Evolutionary conservation across 306 rosid genomes (phyloP).

Genomic region (Cicer chorassanicum): DNA sequence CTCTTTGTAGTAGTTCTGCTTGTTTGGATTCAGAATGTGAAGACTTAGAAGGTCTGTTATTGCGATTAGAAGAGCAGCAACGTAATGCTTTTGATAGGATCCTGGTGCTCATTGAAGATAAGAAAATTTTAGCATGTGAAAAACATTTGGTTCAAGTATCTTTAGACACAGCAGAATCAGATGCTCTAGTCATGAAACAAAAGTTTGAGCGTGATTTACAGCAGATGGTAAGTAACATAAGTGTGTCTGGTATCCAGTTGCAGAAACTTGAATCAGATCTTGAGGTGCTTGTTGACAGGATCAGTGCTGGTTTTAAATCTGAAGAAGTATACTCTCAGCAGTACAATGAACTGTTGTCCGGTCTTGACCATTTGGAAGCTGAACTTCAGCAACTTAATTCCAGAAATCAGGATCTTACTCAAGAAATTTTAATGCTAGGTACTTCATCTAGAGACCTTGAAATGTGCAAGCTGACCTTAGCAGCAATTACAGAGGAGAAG

Average conservation of each 20-base stretch:
- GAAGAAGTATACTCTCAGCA: slow-evolving; percentile 67
- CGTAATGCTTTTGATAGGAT: slow-evolving; percentile 58
- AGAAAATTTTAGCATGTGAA: slow-evolving; percentile 57
- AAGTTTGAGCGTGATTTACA: slow-evolving; percentile 61
- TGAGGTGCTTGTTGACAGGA: slow-evolving; percentile 65
- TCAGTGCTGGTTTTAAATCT: slow-evolving; percentile 57
- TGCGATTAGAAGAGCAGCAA: slow-evolving; percentile 74
- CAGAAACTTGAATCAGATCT: slow-evolving; percentile 71
- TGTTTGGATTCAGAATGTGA: slow-evolving; percentile 54
- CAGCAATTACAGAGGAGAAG: slow-evolving; percentile 61
- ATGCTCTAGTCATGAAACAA: slow-evolving; percentile 62
- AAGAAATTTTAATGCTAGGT: slow-evolving; percentile 61
- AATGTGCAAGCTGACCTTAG: slow-evolving; percentile 60
- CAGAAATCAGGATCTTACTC: slow-evolving; percentile 64
- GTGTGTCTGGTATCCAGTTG: slow-evolving; percentile 59
- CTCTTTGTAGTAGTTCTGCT: slow-evolving; percentile 51
- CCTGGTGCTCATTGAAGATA: slow-evolving; percentile 72
- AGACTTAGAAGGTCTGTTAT: slow-evolving; percentile 56
- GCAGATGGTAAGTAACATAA: slow-evolving; percentile 56
- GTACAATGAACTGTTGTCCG: slow-evolving; percentile 63
- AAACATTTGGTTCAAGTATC: slow-evolving; percentile 62
- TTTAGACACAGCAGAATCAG: slow-evolving; percentile 59
- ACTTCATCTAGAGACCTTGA: slow-evolving; percentile 58
- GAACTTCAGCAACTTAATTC: slow-evolving; percentile 77
- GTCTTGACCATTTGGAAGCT: slow-evolving; percentile 65